phyloP scores from a whole-genome alignment of 2,329 filamentous ascomycete species.

The Trichoderma asperellum region DNA sequence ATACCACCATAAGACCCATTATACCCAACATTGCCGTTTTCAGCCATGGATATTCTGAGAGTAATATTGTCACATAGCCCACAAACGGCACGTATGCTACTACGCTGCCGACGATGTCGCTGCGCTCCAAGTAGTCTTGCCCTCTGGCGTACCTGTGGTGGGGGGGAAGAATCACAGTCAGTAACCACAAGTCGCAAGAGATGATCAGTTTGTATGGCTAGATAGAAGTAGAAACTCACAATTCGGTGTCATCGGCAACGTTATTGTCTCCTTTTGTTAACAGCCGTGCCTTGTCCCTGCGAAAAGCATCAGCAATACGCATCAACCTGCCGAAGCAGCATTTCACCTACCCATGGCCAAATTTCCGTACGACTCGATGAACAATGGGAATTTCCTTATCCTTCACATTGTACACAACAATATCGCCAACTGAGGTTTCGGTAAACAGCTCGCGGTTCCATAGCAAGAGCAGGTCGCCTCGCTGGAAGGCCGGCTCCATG shows the following conservation, averaged over 20 bases:
- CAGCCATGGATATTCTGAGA: slow-evolving; percentile 95
- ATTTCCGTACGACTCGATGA: slow-evolving; percentile 82
- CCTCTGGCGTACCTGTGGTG: slow-evolving; percentile 63
- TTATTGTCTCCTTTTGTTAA: slow-evolving; percentile 99
- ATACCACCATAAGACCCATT: slow-evolving; percentile 91
- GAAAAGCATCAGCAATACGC: neutral
- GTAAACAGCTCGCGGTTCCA: slow-evolving; percentile 71
- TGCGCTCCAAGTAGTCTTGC: slow-evolving; percentile 83
- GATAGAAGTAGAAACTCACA: slow-evolving; percentile 44
- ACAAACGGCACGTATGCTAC: slow-evolving; percentile 91
- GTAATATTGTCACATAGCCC: slow-evolving; percentile 93
- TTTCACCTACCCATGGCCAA: slow-evolving; percentile 58
- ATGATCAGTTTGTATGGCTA: too few species aligned
- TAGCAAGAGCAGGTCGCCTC: slow-evolving; percentile 74
- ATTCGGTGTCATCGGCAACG: slow-evolving; percentile 84
- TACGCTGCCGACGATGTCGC: slow-evolving; percentile 92
- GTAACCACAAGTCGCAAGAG: neutral
- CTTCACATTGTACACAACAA: slow-evolving; percentile 76
- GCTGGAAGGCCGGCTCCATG: slow-evolving; percentile 83
- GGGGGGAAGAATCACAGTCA: neutral
- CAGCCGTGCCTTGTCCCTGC: slow-evolving; percentile 65
- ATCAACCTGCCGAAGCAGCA: neutral
- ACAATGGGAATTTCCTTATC: slow-evolving; percentile 98
- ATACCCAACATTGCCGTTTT: slow-evolving; percentile 93
- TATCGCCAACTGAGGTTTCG: slow-evolving; percentile 59